Evolutionary conservation across 2,329 filamentous ascomycete species (phyloP), one percentile per base, ranked within the genome.

Genomic region (Hypoxylon sp.): DNA sequence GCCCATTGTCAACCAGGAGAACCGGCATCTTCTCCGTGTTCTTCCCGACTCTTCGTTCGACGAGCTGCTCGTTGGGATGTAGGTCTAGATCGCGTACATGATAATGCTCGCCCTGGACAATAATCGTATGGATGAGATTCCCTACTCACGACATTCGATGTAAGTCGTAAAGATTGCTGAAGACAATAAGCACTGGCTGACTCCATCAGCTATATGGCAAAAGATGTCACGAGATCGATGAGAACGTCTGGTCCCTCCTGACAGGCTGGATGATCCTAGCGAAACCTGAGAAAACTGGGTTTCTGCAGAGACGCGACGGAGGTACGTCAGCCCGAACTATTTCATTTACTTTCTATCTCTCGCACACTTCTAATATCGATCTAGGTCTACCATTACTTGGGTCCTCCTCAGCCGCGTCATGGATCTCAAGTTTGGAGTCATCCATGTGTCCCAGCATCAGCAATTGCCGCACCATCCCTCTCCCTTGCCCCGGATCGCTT

Each of bases 271-370:
- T 19, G 50, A 70, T 19, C 68, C 67, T 1, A 43, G 46, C 19
- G 51, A 71, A 57, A 70, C 71, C 1, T 74, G 73, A 72, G 71
- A 74, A 50, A 58, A 72, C 3, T 74, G 73, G 65, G 63, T 74
- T 19, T 67, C 67, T 45, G 64, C 64, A 1, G 73, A 74, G 48
- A 63, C 68, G 25, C 71, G 71, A 50, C 68, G 73, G 56, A 70
- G 73, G 72, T 74, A 65, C n/a, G 60, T 11, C 19, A 23, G 39
- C 30, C n/a, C 4, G 14, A 27, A 11, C 27, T 39, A 5, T 53
- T 39, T n/a, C 2, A 37, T 25, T 6, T 34, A 2, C 19, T 8
- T 5, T n/a, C 9, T 11, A 21, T 27, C 19, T 37, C 8, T 37
- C n/a, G 25, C n/a, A 43, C 59, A 6, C 30, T n/a, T 63, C 65